These are phyloP conservation scores for Pseudogymnoascus verrucosus DNA, from an alignment of 2,329 filamentous ascomycete species.

Conservation along the genomic window DNA sequence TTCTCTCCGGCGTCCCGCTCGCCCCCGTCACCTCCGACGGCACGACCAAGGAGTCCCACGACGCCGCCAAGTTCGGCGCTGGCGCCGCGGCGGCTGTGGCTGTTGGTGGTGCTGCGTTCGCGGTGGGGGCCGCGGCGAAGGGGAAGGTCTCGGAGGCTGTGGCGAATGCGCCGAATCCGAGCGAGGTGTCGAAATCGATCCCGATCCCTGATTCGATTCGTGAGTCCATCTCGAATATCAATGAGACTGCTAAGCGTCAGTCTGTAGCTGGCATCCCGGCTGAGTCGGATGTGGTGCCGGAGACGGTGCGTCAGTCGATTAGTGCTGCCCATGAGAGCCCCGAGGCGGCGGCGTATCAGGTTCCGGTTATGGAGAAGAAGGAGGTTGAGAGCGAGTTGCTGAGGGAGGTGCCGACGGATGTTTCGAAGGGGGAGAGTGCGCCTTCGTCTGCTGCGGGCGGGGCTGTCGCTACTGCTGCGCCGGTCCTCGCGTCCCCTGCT, in stretches of 20 bases:
- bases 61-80: constrained; percentile 26
- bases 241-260: constrained; percentile 35
- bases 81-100: constrained; percentile 37
- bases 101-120: constrained; percentile 36
- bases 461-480: constrained; percentile 20
- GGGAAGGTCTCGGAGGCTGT: constrained; percentile 26
- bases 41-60: constrained; percentile 38
- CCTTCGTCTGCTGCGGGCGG: background rate
- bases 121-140: constrained; percentile 30
- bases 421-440: constrained; percentile 20
- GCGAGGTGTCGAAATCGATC: constrained; percentile 26
- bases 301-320: constrained; percentile 50
- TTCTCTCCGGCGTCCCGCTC: constrained; percentile 58
- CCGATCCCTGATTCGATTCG: constrained; percentile 47
- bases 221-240: constrained; percentile 42
- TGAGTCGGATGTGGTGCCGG: constrained; percentile 39
- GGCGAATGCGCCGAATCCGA: too few relatives aligned
- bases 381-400: constrained; percentile 67
- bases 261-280: constrained; percentile 22
- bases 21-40: constrained; percentile 51
- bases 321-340: constrained; percentile 51
- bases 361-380: constrained; percentile 68
- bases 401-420: constrained; percentile 46
- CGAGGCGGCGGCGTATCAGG: constrained; percentile 62
- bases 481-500: constrained; percentile 18